Conservation (phyloP, 345 rosid genomes). For the Eucalyptus tenuipes region DNA sequence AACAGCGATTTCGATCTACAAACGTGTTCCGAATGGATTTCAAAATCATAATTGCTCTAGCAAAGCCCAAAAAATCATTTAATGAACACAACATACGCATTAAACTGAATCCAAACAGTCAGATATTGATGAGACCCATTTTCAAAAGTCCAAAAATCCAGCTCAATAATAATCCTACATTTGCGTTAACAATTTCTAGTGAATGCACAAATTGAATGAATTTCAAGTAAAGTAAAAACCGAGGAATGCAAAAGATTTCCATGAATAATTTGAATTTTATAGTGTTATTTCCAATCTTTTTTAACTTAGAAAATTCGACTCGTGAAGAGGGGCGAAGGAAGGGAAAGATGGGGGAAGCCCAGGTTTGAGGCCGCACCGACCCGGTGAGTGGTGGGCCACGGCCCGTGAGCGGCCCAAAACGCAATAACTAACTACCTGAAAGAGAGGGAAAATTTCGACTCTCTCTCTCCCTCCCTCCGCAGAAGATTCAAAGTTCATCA, state of each 20-base stretch:
- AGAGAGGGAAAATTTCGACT: not conserved
- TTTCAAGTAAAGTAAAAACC: not conserved
- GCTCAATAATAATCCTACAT: not conserved
- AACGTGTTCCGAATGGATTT: not conserved
- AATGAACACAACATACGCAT: fast-evolving
- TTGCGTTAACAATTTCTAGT: fast-evolving
- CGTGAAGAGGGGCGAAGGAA: not conserved
- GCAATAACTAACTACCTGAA: not conserved
- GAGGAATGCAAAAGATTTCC: not conserved
- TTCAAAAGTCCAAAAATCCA: not conserved
- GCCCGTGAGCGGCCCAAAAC: not conserved
- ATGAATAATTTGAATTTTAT: not conserved
- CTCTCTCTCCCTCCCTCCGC: not conserved
- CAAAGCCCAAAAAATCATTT: fast-evolving
- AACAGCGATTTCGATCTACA: fast-evolving
- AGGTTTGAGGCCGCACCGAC: not conserved
- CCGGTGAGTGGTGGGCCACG: not conserved
- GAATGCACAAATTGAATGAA: fast-evolving
- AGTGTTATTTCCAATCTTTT: not conserved
- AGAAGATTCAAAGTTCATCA: not conserved
- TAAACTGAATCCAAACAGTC: fast-evolving
- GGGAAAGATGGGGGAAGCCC: not conserved
- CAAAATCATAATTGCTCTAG: not conserved
- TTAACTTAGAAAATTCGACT: not conserved
- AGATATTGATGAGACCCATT: not conserved